Conservation (phyloP, 78 protist genomes). For the Dictyostelium firmibasis region DNA sequence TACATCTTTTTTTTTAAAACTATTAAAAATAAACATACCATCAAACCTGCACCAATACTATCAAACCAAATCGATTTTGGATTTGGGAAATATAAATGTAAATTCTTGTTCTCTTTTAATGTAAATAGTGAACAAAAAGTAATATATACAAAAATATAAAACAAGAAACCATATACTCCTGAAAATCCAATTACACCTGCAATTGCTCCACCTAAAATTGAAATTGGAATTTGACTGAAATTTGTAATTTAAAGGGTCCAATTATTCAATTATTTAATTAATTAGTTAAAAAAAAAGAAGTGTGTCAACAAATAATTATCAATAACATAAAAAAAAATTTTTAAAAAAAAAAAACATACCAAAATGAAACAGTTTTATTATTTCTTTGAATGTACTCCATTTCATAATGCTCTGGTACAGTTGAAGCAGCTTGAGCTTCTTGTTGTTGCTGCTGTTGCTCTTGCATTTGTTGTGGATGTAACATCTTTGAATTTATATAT, state of each 20-base stretch:
- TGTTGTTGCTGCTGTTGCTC: conserved; percentile 28
- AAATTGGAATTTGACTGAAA: conserved; percentile 26
- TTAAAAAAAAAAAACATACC: not conserved
- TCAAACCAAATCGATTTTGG: conserved; percentile 43
- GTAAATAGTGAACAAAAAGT: conserved; percentile 4
- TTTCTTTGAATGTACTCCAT: conserved; percentile 8
- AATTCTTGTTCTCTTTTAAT: conserved; percentile 12
- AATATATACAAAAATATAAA: conserved; percentile 9
- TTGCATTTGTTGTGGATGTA: conserved; percentile 50
- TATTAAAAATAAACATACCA: not conserved
- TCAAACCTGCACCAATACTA: not conserved
- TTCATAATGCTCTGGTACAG: conserved; percentile 20
- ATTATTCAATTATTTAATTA: too few species aligned
- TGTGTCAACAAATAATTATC: too few species aligned
- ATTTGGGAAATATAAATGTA: conserved; percentile 14
- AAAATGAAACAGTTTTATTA: conserved; percentile 6
- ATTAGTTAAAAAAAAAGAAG: too few species aligned
- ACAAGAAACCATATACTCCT: not conserved
- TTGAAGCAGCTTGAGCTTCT: not conserved
- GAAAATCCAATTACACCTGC: conserved; percentile 36
- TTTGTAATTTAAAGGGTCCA: not conserved
- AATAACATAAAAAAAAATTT: too few species aligned
- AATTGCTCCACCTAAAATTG: conserved; percentile 33
- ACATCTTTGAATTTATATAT: not conserved
- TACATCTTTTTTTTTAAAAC: too few species aligned